Evolutionary conservation across 129 eudicot genomes (phyloP), one percentile per base, ranked within the genome.

Genomic region (Scalesia atractyloides): DNA sequence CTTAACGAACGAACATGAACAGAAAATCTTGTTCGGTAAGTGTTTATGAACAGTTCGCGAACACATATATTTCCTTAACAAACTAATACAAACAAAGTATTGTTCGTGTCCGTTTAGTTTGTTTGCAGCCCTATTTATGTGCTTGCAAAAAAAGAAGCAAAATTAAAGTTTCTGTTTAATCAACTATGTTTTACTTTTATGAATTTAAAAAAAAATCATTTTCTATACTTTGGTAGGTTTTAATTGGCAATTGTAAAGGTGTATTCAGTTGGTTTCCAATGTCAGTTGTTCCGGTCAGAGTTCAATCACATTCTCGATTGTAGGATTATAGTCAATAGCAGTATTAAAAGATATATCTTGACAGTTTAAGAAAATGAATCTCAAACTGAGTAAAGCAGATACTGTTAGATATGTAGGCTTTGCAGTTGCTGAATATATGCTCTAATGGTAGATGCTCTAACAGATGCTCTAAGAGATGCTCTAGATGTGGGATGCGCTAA

Each of bases 341-440:
- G 24, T 26, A 15, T 9, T 44, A 47, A 58, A 18, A 30, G n/a
- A 73, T 1, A 9, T 4, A 16, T 59, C 43, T 33, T 68, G 62
- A 36, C 14, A 69, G 8, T 22, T 50, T n/a, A 49, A 30, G 24
- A 20, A 57, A 5, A 7, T 44, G 69, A 69, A 59, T 75, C 72
- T 60, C 43, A 58, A 77, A 6, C 43, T 66, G 75, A 74, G 70
- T 43, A 70, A 68, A 78, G 67, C 63, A 81, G 48, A 63, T 68
- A 73, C 26, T 86, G n/a, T n/a, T n/a, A n/a, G n/a, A n/a, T n/a
- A n/a, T n/a, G n/a, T n/a, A n/a, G n/a, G n/a, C n/a, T n/a, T n/a
- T n/a, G n/a, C n/a, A n/a, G n/a, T n/a, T n/a, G n/a, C n/a, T n/a
- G n/a, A n/a, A n/a, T n/a, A n/a, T n/a, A n/a, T n/a, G n/a, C n/a